Conservation (phyloP, 2,329 filamentous ascomycete genomes). For the Phaeomoniella chlamydospora region DNA sequence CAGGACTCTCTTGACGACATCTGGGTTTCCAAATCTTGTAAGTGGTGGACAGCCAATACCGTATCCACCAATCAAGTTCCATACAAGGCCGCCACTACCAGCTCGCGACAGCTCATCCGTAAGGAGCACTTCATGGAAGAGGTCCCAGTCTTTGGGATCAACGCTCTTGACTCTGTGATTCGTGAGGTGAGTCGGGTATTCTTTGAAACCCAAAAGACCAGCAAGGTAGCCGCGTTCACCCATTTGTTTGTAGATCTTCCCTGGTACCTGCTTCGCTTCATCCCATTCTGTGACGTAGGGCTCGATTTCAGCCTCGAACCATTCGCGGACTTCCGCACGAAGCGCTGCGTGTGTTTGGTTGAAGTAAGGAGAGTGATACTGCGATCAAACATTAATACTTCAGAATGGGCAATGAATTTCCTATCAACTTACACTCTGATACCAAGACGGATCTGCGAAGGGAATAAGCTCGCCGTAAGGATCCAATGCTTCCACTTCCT, state of each 20-base stretch:
- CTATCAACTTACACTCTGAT: slow-evolving; percentile 63
- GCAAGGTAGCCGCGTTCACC: slow-evolving; percentile 80
- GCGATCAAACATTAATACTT: slow-evolving; percentile 1
- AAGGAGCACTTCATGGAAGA: slow-evolving; percentile 93
- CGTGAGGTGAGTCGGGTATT: slow-evolving; percentile 64
- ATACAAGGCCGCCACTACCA: slow-evolving; percentile 85
- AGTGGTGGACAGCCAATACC: slow-evolving; percentile 87
- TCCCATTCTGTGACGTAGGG: slow-evolving; percentile 94
- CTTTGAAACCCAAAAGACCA: slow-evolving; percentile 64
- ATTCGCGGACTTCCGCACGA: slow-evolving; percentile 78
- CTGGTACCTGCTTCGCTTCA: slow-evolving; percentile 79
- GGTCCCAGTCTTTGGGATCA: slow-evolving; percentile 79
- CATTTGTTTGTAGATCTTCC: slow-evolving; percentile 88
- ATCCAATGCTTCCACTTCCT: slow-evolving; percentile 60
- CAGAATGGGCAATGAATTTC: slow-evolving; percentile 1
- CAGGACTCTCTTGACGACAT: slow-evolving; percentile 71
- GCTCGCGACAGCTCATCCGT: slow-evolving; percentile 87
- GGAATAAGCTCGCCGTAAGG: slow-evolving; percentile 76
- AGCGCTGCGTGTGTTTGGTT: slow-evolving; percentile 88
- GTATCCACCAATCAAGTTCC: slow-evolving; percentile 94
- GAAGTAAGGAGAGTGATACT: slow-evolving; percentile 95
- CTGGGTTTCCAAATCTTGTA: slow-evolving; percentile 80
- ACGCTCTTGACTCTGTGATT: slow-evolving; percentile 63
- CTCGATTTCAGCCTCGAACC: slow-evolving; percentile 80
- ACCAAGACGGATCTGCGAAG: slow-evolving; percentile 87